Conservation (phyloP, 768 basidiomycete species). For the Boletus rex-veris region DNA sequence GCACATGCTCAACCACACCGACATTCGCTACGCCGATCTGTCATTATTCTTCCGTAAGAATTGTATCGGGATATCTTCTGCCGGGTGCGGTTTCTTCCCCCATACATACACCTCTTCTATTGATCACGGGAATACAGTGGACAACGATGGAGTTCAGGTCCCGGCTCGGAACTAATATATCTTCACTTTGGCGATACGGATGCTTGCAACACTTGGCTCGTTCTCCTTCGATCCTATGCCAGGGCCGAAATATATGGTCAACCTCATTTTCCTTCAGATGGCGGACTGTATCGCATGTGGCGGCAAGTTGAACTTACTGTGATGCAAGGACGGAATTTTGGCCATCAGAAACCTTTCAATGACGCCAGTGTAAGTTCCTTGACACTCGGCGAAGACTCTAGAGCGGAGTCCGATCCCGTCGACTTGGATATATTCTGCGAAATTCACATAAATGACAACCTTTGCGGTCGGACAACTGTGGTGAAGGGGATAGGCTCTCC, state of each 20-base stretch:
- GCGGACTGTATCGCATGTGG: conserved; percentile 86
- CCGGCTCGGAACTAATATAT: conserved; percentile 63
- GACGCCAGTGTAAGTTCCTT: conserved; percentile 23
- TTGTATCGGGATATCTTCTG: conserved; percentile 68
- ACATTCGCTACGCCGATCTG: conserved; percentile 71
- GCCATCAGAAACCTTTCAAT: conserved; percentile 41
- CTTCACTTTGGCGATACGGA: conserved; percentile 67
- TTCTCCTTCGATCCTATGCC: conserved; percentile 77
- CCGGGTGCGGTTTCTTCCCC: conserved; percentile 40
- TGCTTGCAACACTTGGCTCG: conserved; percentile 69
- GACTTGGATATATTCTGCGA: conserved; percentile 79
- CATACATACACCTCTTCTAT: neutral
- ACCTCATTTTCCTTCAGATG: conserved; percentile 50
- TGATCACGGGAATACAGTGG: conserved; percentile 37
- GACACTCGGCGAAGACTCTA: conserved; percentile 32
- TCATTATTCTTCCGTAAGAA: conserved; percentile 77
- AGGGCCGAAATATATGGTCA: conserved; percentile 75
- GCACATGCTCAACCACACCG: conserved; percentile 72
- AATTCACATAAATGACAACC: conserved; percentile 61
- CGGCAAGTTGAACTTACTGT: conserved; percentile 73
- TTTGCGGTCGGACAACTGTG: conserved; percentile 72
- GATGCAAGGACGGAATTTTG: conserved; percentile 72
- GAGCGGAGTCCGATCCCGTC: conserved; percentile 45
- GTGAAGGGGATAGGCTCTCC: conserved; percentile 63
- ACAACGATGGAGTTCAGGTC: conserved; percentile 55